phyloP scores from a whole-genome alignment of 1,284 basidiomycete species.

The Waitea zeae region DNA sequence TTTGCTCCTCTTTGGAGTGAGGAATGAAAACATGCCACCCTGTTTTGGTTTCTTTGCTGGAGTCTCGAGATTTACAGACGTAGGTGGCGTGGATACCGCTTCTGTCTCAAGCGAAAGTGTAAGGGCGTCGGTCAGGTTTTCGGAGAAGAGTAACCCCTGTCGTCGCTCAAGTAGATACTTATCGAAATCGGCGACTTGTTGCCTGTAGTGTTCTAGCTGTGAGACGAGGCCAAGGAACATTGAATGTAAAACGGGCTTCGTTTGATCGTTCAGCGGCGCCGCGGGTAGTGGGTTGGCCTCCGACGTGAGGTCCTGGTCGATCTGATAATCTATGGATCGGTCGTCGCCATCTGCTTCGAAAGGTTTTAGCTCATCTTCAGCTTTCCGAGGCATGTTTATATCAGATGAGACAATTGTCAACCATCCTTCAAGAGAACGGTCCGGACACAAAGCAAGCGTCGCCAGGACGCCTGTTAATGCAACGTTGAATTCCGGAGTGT shows the following conservation, averaged over 20 bases:
- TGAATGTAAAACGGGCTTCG: slow-evolving; percentile 63
- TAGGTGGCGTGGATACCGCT: slow-evolving; percentile 4
- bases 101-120: slow-evolving; percentile 48
- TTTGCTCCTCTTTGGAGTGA: slow-evolving; percentile 59
- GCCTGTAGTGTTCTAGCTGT: slow-evolving; percentile 67
- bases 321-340: slow-evolving; percentile 56
- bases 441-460: slow-evolving; percentile 65
- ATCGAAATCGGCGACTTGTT: slow-evolving; percentile 68
- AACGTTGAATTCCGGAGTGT: slow-evolving; percentile 77
- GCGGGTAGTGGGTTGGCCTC: slow-evolving; percentile 44
- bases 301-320: slow-evolving; percentile 45
- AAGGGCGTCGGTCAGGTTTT: slow-evolving; percentile 85
- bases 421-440: slow-evolving; percentile 82
- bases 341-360: slow-evolving; percentile 46
- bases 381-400: slow-evolving; percentile 3
- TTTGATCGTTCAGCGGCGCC: slow-evolving; percentile 46
- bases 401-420: slow-evolving; percentile 36
- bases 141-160: slow-evolving; percentile 80
- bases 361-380: slow-evolving; percentile 7
- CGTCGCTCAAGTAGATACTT: slow-evolving; percentile 72
- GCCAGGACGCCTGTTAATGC: slow-evolving; percentile 73
- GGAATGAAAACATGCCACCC: slow-evolving; percentile 44
- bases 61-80: slow-evolving; percentile 11
- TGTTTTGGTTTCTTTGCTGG: slow-evolving; percentile 33
- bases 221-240: slow-evolving; percentile 64